phyloP scores from a whole-genome alignment of 2,329 filamentous ascomycete species.

The Fusarium transvaalense region DNA sequence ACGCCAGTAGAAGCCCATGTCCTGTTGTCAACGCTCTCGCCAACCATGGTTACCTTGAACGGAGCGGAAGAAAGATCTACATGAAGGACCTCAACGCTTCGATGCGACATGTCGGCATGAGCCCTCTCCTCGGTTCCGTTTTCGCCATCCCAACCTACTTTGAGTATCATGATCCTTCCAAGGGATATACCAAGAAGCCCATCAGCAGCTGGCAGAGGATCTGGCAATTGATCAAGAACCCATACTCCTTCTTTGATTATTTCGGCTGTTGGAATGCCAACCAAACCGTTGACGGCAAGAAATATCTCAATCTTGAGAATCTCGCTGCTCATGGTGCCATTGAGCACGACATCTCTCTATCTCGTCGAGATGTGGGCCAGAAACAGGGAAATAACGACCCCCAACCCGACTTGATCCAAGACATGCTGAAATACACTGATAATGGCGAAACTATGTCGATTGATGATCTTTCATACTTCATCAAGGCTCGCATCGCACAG shows the following conservation, averaged over 20 bases:
- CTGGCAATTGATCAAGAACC: conserved; percentile 19
- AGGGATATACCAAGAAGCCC: conserved; percentile 4
- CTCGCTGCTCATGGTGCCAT: conserved; percentile 21
- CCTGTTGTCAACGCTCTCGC: conserved; percentile 23
- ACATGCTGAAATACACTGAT: neutral
- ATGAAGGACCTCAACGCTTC: conserved; percentile 18
- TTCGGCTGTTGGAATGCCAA: conserved; percentile 9
- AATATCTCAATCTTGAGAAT: conserved; percentile 18
- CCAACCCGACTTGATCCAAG: conserved; percentile 10
- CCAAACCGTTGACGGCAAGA: neutral
- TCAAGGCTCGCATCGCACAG: conserved; percentile 15
- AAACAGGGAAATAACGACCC: conserved; percentile 15
- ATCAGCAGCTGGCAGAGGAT: conserved; percentile 14
- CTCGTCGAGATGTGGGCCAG: conserved; percentile 15
- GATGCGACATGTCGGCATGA: conserved; percentile 26
- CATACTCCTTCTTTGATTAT: conserved; percentile 19
- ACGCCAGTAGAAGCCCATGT: conserved; percentile 26
- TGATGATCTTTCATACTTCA: conserved; percentile 2
- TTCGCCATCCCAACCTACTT: conserved; percentile 28
- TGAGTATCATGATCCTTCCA: conserved; percentile 19
- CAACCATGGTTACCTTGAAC: conserved; percentile 29
- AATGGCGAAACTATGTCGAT: conserved; percentile 1
- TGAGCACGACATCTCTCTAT: conserved; percentile 23
- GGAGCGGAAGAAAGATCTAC: conserved; percentile 6
- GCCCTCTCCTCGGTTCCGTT: conserved; percentile 18